Evolutionary conservation across 306 rosid species (phyloP), one percentile per base, ranked within the genome.

Genomic region (Oxytropis ochrocephala): DNA sequence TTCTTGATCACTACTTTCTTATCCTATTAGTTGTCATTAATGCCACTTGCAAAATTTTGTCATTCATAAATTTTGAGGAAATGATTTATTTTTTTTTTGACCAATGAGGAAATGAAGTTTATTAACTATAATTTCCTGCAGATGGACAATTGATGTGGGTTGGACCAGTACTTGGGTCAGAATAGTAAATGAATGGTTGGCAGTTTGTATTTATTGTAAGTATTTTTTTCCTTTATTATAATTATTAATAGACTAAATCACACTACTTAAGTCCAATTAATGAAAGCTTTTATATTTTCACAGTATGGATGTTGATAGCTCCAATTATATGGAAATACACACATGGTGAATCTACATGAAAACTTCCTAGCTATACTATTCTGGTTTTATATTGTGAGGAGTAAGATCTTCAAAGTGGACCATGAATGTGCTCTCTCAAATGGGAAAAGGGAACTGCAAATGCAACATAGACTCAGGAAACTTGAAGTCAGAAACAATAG

Each of bases 91-190:
- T n/a, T n/a, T n/a, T n/a, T n/a, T n/a, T n/a, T n/a, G n/a, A n/a
- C n/a, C n/a, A n/a, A n/a, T n/a, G n/a, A 39, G 69, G 32, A 74
- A 57, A 70, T 61, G 29, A 50, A 39, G 36, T 38, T 44, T 54
- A 19, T 8, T 64, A 11, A 7, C 42, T 18, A 8, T 76, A 7
- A 39, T 39, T 29, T 78, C 58, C 13, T 75, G 75, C 83, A 91
- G 99, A 83, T 95, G 97, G 97, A 87, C 97, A 46, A 86, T 95
- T 75, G 99, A 91, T 73, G 97, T 91, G 17, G 97, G 99, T 0
- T 95, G 99, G 99, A 89, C 96, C 70, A 95, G 99, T 73, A 78
- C 95, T 11, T 95, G 97, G 97, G 97, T 95, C 78, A 87, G 92
- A 82, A 87, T 89, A 56, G 92, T 89, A 8, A 95, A 95, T 73